A percentile compares a stretch with the other conserved stretches of the same genome.
phyloP scores from a whole-genome alignment of 140 eudicot species.

The Flaveria floridana region DNA sequence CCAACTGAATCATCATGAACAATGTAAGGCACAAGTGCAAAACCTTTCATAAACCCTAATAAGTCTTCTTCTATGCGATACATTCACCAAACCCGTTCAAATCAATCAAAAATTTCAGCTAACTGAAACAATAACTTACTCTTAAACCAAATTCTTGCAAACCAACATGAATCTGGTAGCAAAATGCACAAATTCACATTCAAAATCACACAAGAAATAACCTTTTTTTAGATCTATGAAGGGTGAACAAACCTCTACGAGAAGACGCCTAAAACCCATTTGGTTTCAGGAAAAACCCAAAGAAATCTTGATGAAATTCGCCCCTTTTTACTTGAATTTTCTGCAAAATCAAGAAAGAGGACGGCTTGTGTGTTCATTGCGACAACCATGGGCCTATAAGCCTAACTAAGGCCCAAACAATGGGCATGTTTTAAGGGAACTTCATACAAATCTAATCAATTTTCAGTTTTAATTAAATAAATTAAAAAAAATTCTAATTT shows the following conservation, averaged over 20 bases:
- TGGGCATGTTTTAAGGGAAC: background rate
- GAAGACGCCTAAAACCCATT: slow-evolving; percentile 23
- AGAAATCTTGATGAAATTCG: slow-evolving; percentile 13
- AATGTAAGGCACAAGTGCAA: background rate
- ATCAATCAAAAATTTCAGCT: no score
- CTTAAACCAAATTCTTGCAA: slow-evolving; percentile 5
- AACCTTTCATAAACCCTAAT: slow-evolving; percentile 26
- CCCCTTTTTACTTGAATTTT: slow-evolving; percentile 11
- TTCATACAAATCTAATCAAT: no score
- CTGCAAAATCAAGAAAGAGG: background rate
- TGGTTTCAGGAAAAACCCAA: slow-evolving; percentile 5
- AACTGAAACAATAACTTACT: no score
- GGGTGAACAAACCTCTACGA: slow-evolving; percentile 31
- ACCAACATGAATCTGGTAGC: background rate
- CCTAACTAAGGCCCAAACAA: background rate
- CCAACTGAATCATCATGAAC: background rate
- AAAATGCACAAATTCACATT: slow-evolving; percentile 16
- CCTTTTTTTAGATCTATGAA: background rate
- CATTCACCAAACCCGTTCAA: no score
- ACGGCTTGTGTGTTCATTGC: no score
- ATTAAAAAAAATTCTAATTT: no score
- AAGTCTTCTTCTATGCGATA: background rate
- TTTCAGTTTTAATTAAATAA: no score
- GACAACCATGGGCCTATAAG: background rate
- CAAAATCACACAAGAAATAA: background rate